Evolutionary conservation across 257 asterid genomes (phyloP), one percentile per base, ranked within the genome.

Genomic region (Echites panduratus): DNA sequence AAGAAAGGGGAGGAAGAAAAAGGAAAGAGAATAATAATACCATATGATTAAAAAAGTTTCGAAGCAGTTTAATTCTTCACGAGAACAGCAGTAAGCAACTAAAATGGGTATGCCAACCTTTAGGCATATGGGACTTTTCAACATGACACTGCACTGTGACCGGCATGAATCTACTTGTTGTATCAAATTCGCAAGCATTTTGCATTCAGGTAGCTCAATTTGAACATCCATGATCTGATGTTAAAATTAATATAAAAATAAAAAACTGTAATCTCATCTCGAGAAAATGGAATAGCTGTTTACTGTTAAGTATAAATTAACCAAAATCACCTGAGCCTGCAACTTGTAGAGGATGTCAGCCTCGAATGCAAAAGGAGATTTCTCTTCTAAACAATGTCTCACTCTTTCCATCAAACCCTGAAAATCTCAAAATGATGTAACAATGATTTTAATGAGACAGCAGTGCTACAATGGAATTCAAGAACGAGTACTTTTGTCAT

Each of bases 361-460:
- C 68, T 89, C 90, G 62, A 91, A 85, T 40, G 85, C 78, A 67
- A 79, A 86, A 76, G 89, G 78, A 75, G 88, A 73, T 74, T 83
- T 89, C 85, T 77, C 85, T 61, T 83, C 83, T 67, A 85, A 70
- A 81, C 96, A 88, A 48, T 79, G 85, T 79, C 85, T 82, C 66
- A 82, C 96, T 58, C 75, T 84, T 38, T 85, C 89, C 80, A 81
- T 71, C 98, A 95, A 93, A 68, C 77, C 89, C 98, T 93, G 82
- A 72, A 79, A 63, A 82, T 66, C 58, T 58, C 13, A 62, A 7
- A 73, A 63, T 54, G 56, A 53, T 71, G 16, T 50, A 52, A 49
- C n/a, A 53, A 53, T 70, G 20, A 63, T 8, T n/a, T 43, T n/a
- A n/a, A 20, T 22, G 27, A 35, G 27, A 66, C n/a, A 66, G 48